Percentiles rank a stretch among this genome's conserved stretches.
These are phyloP conservation scores for Brasilioporus rufonigricans DNA, from an alignment of 768 basidiomycete species.

Conservation along the genomic window DNA sequence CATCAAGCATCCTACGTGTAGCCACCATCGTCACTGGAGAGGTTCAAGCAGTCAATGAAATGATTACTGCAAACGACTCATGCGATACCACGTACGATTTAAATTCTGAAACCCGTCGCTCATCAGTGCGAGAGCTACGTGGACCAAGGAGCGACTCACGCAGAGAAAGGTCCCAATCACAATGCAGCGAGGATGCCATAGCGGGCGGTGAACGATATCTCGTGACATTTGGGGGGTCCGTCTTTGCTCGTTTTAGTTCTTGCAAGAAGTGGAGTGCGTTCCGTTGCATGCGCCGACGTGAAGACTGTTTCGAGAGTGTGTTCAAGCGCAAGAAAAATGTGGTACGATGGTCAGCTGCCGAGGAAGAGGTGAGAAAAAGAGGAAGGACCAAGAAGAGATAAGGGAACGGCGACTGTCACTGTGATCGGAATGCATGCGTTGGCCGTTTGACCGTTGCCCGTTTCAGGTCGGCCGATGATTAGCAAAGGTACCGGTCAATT, in stretches of 20 bases:
- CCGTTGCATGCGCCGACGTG: background rate
- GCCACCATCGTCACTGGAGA: slow-evolving; percentile 25
- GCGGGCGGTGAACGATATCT: slow-evolving; percentile 55
- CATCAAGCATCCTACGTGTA: slow-evolving; percentile 9
- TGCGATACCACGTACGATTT: slow-evolving; percentile 1
- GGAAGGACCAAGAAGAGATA: background rate
- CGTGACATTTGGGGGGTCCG: slow-evolving; percentile 46
- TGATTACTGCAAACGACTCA: background rate
- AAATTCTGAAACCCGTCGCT: background rate
- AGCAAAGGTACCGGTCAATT: too few relatives aligned
- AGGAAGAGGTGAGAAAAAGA: background rate
- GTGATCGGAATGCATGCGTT: too few relatives aligned
- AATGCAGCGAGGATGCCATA: slow-evolving; percentile 66
- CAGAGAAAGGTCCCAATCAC: slow-evolving; percentile 69
- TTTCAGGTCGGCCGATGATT: too few relatives aligned
- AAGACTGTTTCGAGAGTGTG: background rate
- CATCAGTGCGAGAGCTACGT: background rate
- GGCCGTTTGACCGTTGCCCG: too few relatives aligned
- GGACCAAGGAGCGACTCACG: slow-evolving; percentile 32
- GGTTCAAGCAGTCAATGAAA: background rate
- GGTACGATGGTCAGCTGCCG: background rate
- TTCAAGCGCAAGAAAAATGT: background rate
- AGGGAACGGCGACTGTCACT: background rate
- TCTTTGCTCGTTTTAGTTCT: background rate
- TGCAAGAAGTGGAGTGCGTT: slow-evolving; percentile 24